Percentiles rank a stretch among this genome's conserved stretches.
phyloP scores from a whole-genome alignment of 345 rosid species.

The Ceriops tagal region DNA sequence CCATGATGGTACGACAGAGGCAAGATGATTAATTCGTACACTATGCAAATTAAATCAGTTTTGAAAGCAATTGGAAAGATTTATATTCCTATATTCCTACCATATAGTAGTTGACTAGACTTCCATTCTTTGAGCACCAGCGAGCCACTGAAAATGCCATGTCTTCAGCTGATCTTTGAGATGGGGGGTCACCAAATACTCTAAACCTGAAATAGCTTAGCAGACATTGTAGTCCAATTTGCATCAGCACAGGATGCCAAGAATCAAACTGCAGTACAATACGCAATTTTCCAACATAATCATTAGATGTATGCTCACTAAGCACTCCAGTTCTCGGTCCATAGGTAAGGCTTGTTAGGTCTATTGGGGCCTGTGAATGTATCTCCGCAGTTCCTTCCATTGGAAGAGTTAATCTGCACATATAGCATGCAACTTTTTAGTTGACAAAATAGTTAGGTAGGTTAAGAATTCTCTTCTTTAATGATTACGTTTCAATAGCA shows the following conservation, averaged over 20 bases:
- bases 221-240: not conserved
- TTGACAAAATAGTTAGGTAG: not conserved
- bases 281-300: not conserved
- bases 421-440: not conserved
- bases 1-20: conserved; percentile 80
- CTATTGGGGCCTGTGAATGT: conserved; percentile 89
- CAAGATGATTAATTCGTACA: not conserved
- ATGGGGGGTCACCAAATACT: conserved; percentile 71
- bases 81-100: conserved; percentile 28
- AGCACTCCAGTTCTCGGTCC: conserved; percentile 99
- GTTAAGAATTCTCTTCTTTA: not conserved
- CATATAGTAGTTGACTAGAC: conserved; percentile 85
- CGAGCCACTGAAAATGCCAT: not conserved
- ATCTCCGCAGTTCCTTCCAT: conserved; percentile 96
- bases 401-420: conserved; percentile 61
- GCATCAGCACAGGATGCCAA: not conserved
- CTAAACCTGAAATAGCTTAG: conserved; percentile 38
- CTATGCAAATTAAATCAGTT: no score
- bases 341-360: conserved; percentile 71
- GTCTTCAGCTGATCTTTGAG: conserved; percentile 16
- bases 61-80: not conserved
- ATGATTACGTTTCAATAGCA: not conserved
- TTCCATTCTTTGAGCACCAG: conserved; percentile 72
- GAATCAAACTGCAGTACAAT: no score
- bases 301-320: conserved; percentile 47